phyloP scores from a whole-genome alignment of 352 stramenopile species.

The Thalassiosira mediterranea region DNA sequence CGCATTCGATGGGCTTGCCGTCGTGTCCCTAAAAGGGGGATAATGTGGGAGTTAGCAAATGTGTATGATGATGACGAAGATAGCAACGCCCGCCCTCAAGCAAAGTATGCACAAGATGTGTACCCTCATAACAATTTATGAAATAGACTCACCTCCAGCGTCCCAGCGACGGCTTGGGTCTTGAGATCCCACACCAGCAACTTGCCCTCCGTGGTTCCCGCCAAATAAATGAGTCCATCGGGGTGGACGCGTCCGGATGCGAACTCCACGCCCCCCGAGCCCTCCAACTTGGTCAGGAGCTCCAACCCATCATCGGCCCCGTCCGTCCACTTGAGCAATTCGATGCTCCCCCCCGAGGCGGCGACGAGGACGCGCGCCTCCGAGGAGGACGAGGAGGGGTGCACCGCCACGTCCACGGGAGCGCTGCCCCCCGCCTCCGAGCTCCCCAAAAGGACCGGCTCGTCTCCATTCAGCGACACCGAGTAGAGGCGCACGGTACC shows the following conservation, averaged over 20 bases:
- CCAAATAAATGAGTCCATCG: constrained; percentile 90
- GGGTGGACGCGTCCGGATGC: constrained; percentile 87
- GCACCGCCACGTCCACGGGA: constrained; percentile 18
- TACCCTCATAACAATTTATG: constrained; percentile 1
- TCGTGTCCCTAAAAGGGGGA: constrained; percentile 56
- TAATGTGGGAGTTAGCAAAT: too few relatives aligned
- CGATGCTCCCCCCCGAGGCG: constrained; percentile 30
- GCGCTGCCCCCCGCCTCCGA: constrained; percentile 16
- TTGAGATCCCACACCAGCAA: constrained; percentile 94
- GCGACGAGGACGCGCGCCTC: constrained; percentile 37
- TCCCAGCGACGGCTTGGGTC: constrained; percentile 84
- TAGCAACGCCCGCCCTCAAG: constrained; percentile 23
- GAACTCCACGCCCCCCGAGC: constrained; percentile 32
- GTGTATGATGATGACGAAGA: too few relatives aligned
- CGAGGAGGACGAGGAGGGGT: constrained; percentile 27
- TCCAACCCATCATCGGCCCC: constrained; percentile 20
- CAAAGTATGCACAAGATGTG: constrained; percentile 4
- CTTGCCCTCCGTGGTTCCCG: constrained; percentile 77
- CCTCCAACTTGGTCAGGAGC: constrained; percentile 26
- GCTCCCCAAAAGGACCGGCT: constrained; percentile 7
- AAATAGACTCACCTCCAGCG: constrained; percentile 50
- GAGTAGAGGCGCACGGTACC: constrained; percentile 32
- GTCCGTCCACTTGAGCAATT: constrained; percentile 32
- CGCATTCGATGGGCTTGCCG: constrained; percentile 77
- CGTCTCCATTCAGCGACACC: constrained; percentile 5